Base-by-base conservation (phyloP, 2,329 filamentous ascomycete species). In the Lasiodiplodia gonubiensis region DNA sequence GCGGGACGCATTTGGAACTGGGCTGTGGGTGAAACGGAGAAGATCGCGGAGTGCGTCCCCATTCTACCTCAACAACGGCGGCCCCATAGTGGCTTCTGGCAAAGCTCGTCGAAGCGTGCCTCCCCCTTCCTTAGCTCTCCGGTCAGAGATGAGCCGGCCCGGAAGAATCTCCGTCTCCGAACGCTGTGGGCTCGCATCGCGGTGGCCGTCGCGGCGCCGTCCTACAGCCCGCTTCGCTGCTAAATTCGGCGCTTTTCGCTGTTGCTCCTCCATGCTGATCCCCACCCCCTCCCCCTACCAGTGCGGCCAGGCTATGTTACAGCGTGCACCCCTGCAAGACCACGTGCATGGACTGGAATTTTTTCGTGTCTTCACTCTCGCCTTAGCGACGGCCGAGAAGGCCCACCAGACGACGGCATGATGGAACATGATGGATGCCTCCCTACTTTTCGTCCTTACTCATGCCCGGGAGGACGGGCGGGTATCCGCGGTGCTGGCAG, bases 371-470 rank as follows among this genome's bases (percentile, higher is more conserved):
- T 42, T 60, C 39, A 16, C 27, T 21, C 25, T 42, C 27, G 39
- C 37, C 25, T 48, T 60, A 12, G 57, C 57, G 37, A 60, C 23
- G 57, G 25, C 39, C 57, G 57, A 33, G 10, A 25, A 33, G 57
- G 39, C 57, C 57, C 57, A 61, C 52, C 27, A 21, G 25, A 18
- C 33, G 23, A 39, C 39, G 25, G 57, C 57, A 49, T 61, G 57
- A 61, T 61, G 57, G 57, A 61, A 61, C 57, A 61, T 49, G 39
- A 48, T n/a, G 57, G 57, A 33, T 27, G 57, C 57, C 42, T 49
- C 57, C 57, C 42, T 61, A 49, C 30, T 35, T 49, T 48, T 27
- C 57, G 23, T 49, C 39, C 57, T 61, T 61, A 61, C 39, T 61
- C 57, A 27, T 46, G 55, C 33, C 35, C 23, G 37, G 35, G 2